A percentile compares a stretch with the other conserved stretches of the same genome.
phyloP scores from a whole-genome alignment of 2,329 filamentous ascomycete species.

The Geosmithia putterillii region DNA sequence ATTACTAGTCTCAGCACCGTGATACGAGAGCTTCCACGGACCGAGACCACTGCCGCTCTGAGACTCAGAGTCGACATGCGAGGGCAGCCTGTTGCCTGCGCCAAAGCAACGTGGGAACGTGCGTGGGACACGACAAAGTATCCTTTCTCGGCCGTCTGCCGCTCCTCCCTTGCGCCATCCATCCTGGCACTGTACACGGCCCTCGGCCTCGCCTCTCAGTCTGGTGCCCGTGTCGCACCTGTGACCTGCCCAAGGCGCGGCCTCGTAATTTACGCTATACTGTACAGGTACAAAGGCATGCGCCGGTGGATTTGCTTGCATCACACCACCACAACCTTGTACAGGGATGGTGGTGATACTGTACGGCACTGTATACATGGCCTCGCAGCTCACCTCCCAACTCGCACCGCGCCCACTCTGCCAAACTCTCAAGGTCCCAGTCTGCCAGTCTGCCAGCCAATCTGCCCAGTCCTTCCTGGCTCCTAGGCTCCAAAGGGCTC shows the following conservation, averaged over 20 bases:
- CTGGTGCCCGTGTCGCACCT: slow-evolving; percentile 1
- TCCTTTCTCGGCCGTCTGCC: background rate
- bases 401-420: background rate
- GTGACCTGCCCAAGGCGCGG: too few relatives aligned
- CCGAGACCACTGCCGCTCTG: too few relatives aligned
- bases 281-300: slow-evolving; percentile 3
- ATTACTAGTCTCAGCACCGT: too few relatives aligned
- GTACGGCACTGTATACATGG: slow-evolving; percentile 2
- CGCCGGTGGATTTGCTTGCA: background rate
- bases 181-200: slow-evolving; percentile 1
- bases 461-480: too few relatives aligned
- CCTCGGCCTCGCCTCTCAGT: background rate
- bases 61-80: too few relatives aligned
- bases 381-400: background rate
- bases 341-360: background rate
- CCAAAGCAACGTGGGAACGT: too few relatives aligned
- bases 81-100: too few relatives aligned
- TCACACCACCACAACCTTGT: slow-evolving; percentile 2
- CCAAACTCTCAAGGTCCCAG: background rate
- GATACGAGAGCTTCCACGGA: too few relatives aligned
- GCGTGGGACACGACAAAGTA: background rate
- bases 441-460: background rate
- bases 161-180: slow-evolving; percentile 1
- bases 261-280: background rate
- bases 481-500: too few relatives aligned